phyloP scores from a whole-genome alignment of 1,139 yeast species.

The Protomyces lactucae-debilis region DNA sequence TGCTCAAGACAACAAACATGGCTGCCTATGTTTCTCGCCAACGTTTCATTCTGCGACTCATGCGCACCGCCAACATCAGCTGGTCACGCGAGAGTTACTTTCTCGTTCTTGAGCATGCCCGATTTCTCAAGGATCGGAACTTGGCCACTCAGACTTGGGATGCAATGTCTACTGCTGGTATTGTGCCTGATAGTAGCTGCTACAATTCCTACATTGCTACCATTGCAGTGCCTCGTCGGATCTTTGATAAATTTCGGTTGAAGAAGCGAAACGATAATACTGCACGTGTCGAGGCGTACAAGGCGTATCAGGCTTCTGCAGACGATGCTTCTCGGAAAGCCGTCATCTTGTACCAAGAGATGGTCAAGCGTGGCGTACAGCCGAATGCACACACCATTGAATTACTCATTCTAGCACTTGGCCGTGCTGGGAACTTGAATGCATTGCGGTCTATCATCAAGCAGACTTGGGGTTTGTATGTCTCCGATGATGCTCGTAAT shows the following conservation, averaged over 20 bases:
- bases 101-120: not conserved
- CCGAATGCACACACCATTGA: conserved; percentile 18
- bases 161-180: not conserved
- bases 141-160: conserved; percentile 5
- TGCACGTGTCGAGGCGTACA: not conserved
- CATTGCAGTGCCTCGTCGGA: conserved; percentile 3
- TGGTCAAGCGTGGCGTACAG: conserved; percentile 1
- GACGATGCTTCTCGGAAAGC: conserved; percentile 2
- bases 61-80: not conserved
- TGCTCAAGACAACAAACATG: not conserved
- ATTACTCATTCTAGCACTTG: conserved; percentile 7
- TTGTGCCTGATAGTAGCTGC: conserved; percentile 17
- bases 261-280: not conserved
- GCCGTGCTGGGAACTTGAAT: not conserved
- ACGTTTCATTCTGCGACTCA: not conserved
- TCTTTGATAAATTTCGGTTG: conserved; percentile 2
- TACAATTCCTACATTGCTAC: conserved; percentile 18
- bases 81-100: not conserved
- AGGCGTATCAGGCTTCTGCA: not conserved
- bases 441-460: conserved; percentile 1
- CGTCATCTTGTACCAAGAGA: conserved; percentile 6
- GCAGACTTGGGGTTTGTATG: conserved; percentile 10
- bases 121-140: not conserved
- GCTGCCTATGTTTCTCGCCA: not conserved
- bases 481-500: not conserved